Conservation (phyloP, 2,329 filamentous ascomycete genomes). For the Waltergamsia citrina region DNA sequence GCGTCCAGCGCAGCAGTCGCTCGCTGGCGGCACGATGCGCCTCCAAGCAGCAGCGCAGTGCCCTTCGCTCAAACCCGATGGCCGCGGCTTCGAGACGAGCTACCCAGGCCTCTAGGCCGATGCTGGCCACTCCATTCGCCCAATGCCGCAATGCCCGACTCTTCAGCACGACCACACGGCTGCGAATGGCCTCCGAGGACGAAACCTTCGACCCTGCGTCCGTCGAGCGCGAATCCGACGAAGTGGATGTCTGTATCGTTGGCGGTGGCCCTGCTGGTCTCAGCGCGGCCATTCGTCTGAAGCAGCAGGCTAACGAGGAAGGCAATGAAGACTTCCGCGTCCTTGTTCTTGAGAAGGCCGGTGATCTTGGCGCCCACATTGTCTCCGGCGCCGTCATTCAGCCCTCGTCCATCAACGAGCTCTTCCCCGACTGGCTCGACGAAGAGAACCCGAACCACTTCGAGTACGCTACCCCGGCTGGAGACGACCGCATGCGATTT, state of each 20-base stretch:
- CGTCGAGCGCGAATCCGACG: slow-evolving; percentile 79
- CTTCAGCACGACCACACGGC: slow-evolving; percentile 23
- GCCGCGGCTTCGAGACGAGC: slow-evolving; percentile 7
- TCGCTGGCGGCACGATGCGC: not conserved
- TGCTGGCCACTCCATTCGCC: slow-evolving; percentile 9
- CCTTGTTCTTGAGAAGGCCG: slow-evolving; percentile 86
- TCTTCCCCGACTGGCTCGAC: slow-evolving; percentile 87
- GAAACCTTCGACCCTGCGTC: slow-evolving; percentile 55
- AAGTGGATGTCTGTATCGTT: slow-evolving; percentile 95
- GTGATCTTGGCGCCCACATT: slow-evolving; percentile 90
- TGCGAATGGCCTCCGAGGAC: slow-evolving; percentile 8
- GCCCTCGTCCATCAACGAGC: slow-evolving; percentile 76
- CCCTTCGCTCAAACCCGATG: slow-evolving; percentile 17
- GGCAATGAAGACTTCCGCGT: slow-evolving; percentile 96
- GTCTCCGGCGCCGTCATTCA: slow-evolving; percentile 93
- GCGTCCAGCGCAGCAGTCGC: slow-evolving; percentile 26
- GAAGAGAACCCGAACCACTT: slow-evolving; percentile 85
- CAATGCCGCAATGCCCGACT: slow-evolving; percentile 12
- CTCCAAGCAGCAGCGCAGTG: not conserved
- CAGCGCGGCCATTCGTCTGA: slow-evolving; percentile 85
- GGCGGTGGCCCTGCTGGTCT: slow-evolving; percentile 93
- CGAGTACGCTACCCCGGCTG: slow-evolving; percentile 76
- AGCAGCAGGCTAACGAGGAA: slow-evolving; percentile 88
- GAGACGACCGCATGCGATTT: slow-evolving; percentile 83
- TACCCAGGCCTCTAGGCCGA: slow-evolving; percentile 7